Percentiles rank a stretch among this genome's conserved stretches.
Evolutionary conservation across 306 rosid species (phyloP).

Genomic region (Luffa acutangula): DNA sequence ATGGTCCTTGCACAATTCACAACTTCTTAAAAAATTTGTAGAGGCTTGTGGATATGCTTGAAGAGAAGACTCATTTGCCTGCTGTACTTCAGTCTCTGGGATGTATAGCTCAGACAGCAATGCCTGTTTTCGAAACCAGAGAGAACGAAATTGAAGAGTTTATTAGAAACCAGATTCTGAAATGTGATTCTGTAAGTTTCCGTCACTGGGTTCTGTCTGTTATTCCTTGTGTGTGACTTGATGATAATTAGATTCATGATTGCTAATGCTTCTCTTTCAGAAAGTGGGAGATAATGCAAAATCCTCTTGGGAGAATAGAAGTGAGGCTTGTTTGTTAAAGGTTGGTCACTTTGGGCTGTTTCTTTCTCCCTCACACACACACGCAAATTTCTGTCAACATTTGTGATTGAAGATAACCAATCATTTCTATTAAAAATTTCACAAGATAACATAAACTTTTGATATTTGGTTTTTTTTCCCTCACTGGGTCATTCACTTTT

Average conservation of each 20-base stretch:
- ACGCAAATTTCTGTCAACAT: slow-evolving; percentile 4
- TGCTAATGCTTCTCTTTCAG: slow-evolving; percentile 38
- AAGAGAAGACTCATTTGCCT: slow-evolving; percentile 76
- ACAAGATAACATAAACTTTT: background rate
- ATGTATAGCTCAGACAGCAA: slow-evolving; percentile 91
- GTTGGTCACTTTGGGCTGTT: slow-evolving; percentile 27
- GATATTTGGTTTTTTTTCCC: background rate
- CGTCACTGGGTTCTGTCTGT: slow-evolving; percentile 5
- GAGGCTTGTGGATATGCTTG: slow-evolving; percentile 91
- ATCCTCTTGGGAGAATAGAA: slow-evolving; percentile 70
- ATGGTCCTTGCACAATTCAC: background rate
- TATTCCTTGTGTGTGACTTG: slow-evolving; percentile 17
- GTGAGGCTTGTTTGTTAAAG: slow-evolving; percentile 83
- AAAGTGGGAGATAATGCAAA: slow-evolving; percentile 40
- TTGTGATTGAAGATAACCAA: background rate
- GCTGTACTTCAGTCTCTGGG: slow-evolving; percentile 92
- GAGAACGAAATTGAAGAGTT: slow-evolving; percentile 72
- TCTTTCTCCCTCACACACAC: background rate
- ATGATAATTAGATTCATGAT: slow-evolving; percentile 19
- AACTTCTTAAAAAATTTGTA: slow-evolving; percentile 35
- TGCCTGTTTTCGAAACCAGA: slow-evolving; percentile 95
- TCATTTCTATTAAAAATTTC: background rate
- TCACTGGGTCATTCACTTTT: background rate
- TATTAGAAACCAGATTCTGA: slow-evolving; percentile 58
- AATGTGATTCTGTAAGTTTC: slow-evolving; percentile 49